Percentiles rank a stretch among this genome's conserved stretches.
phyloP scores from a whole-genome alignment of 495 filamentous ascomycete species.

The Parathielavia appendiculata region DNA sequence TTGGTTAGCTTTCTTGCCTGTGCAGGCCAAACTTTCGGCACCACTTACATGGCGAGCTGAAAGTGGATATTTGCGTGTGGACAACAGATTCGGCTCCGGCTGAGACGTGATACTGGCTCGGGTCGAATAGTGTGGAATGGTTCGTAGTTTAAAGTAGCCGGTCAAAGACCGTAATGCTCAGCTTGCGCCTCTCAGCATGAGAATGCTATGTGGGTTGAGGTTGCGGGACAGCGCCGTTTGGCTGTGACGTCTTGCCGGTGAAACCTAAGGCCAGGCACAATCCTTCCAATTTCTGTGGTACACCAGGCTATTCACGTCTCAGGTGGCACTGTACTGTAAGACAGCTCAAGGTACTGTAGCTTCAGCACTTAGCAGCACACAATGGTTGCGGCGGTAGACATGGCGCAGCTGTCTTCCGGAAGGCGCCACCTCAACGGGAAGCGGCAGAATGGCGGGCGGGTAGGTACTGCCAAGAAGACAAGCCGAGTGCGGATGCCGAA shows the following conservation, averaged over 20 bases:
- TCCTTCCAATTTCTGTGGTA: not conserved
- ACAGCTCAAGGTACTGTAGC: no score
- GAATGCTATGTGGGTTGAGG: not conserved
- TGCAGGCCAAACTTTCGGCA: constrained; percentile 5
- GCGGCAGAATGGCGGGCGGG: constrained; percentile 4
- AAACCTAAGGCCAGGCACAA: not conserved
- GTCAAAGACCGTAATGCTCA: constrained; percentile 16
- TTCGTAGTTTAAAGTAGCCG: constrained; percentile 11
- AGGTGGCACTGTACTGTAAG: not conserved
- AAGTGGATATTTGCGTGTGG: constrained; percentile 16
- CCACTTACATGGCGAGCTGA: constrained; percentile 30
- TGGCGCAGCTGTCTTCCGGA: not conserved
- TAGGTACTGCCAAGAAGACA: not conserved
- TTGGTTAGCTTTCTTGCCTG: constrained; percentile 33
- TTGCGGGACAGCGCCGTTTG: not conserved
- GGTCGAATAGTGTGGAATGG: constrained; percentile 3
- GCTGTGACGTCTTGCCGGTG: not conserved
- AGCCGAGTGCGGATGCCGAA: no score
- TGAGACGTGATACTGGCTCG: constrained; percentile 19
- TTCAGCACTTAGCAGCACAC: not conserved
- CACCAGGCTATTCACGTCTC: not conserved
- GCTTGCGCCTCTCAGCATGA: not conserved
- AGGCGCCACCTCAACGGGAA: not conserved
- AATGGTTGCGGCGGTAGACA: not conserved
- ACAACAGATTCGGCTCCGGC: constrained; percentile 21